Percentiles rank a stretch among this genome's conserved stretches.
Evolutionary conservation across 2,329 filamentous ascomycete species (phyloP).

Genomic region (Setomelanomma holmii): DNA sequence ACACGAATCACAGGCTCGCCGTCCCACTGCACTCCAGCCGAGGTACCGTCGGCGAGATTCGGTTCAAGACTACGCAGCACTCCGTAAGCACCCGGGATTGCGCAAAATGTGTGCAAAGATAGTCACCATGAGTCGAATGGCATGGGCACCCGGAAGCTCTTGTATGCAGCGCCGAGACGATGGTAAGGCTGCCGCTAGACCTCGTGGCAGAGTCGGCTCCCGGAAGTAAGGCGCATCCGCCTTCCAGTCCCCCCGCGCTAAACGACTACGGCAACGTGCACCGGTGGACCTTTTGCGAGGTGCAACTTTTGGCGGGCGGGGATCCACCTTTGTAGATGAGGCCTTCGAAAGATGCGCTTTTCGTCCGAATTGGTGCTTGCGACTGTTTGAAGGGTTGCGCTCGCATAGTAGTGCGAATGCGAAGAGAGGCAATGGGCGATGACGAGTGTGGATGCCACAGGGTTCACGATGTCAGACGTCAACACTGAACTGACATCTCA

Average conservation of each 20-base stretch:
- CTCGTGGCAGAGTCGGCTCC: background rate
- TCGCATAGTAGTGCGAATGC: too few species aligned
- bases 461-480: background rate
- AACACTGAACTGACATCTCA: background rate
- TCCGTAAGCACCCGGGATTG: background rate
- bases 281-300: background rate
- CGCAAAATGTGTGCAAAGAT: background rate
- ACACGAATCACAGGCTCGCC: background rate
- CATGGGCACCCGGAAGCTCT: slow-evolving; percentile 7
- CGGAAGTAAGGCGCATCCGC: slow-evolving; percentile 14
- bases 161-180: slow-evolving; percentile 3
- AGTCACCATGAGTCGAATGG: background rate
- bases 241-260: background rate
- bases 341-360: slow-evolving; percentile 5
- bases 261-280: slow-evolving; percentile 2
- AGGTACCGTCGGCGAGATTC: too few species aligned
- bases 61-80: background rate
- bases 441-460: background rate
- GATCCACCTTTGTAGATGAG: slow-evolving; percentile 4
- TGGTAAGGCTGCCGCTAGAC: slow-evolving; percentile 13
- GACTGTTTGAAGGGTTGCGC: too few species aligned
- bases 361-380: too few species aligned
- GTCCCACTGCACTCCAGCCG: too few species aligned
- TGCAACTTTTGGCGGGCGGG: slow-evolving; percentile 3
- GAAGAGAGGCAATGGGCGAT: background rate